phyloP scores from a whole-genome alignment of 2,329 filamentous ascomycete species.

The Epicoccum nigrum region DNA sequence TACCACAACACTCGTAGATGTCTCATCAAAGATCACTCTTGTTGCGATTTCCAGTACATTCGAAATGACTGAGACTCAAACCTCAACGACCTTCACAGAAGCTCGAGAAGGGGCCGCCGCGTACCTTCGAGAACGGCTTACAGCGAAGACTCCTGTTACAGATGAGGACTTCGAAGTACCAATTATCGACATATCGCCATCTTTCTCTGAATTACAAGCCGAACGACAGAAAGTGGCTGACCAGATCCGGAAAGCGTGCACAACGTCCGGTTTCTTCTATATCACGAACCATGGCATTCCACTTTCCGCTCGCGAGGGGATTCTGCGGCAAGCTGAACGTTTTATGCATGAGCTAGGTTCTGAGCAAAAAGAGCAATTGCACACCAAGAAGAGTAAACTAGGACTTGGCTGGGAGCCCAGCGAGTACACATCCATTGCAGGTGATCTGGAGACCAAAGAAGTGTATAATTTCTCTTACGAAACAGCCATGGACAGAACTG shows the following conservation, averaged over 20 bases:
- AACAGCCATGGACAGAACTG: conserved; percentile 45
- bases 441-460: conserved; percentile 50
- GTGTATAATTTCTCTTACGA: conserved; percentile 54
- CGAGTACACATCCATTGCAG: conserved; percentile 50
- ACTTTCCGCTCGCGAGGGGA: conserved; percentile 28
- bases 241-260: conserved; percentile 49
- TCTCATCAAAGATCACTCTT: no score
- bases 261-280: conserved; percentile 52
- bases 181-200: conserved; percentile 46
- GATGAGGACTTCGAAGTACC: conserved; percentile 44
- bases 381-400: conserved; percentile 48
- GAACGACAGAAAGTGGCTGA: conserved; percentile 46
- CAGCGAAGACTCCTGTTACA: conserved; percentile 12
- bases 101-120: conserved; percentile 43
- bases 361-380: conserved; percentile 48
- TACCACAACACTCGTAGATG: not conserved
- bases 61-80: conserved; percentile 2
- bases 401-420: conserved; percentile 52
- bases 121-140: conserved; percentile 46
- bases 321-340: conserved; percentile 47
- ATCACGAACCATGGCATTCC: conserved; percentile 49
- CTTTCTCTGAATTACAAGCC: conserved; percentile 41
- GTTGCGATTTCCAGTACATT: not conserved
- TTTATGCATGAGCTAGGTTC: conserved; percentile 43
- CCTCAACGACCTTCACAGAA: conserved; percentile 34